phyloP scores from a whole-genome alignment of 495 filamentous ascomycete species.

The Tetracladium setigerum region DNA sequence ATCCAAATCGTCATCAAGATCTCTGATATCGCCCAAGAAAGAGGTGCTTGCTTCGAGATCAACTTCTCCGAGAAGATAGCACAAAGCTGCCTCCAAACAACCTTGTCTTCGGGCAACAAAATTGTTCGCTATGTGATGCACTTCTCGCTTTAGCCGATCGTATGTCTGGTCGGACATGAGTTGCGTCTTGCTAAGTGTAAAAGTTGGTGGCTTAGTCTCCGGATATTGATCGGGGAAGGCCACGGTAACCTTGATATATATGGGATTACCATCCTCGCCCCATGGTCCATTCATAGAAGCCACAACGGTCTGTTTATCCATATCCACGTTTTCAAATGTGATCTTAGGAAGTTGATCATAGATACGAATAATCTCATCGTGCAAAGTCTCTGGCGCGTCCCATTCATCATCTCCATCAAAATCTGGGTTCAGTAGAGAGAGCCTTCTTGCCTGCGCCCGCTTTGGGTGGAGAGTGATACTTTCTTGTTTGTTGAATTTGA shows the following conservation, averaged over 20 bases:
- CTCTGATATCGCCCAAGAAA: slow-evolving; percentile 52
- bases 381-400: slow-evolving; percentile 72
- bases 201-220: slow-evolving; percentile 52
- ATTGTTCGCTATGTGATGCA: slow-evolving; percentile 61
- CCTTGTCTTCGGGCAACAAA: slow-evolving; percentile 63
- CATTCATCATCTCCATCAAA: slow-evolving; percentile 43
- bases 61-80: slow-evolving; percentile 78
- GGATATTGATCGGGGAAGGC: slow-evolving; percentile 78
- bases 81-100: slow-evolving; percentile 74
- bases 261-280: slow-evolving; percentile 60
- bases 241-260: slow-evolving; percentile 73
- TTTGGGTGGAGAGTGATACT: slow-evolving; percentile 3
- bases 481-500: slow-evolving; percentile 61
- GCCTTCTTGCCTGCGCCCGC: slow-evolving; percentile 11
- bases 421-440: slow-evolving; percentile 18
- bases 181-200: slow-evolving; percentile 69
- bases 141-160: slow-evolving; percentile 53
- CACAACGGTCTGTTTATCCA: slow-evolving; percentile 60
- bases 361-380: slow-evolving; percentile 81
- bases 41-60: slow-evolving; percentile 66
- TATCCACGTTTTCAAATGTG: slow-evolving; percentile 77
- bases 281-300: slow-evolving; percentile 85
- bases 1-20: slow-evolving; percentile 54
- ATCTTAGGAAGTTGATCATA: slow-evolving; percentile 79
- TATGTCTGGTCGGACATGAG: slow-evolving; percentile 65